Conservation (phyloP, 768 basidiomycete genomes). For the Dioszegia crocea region DNA sequence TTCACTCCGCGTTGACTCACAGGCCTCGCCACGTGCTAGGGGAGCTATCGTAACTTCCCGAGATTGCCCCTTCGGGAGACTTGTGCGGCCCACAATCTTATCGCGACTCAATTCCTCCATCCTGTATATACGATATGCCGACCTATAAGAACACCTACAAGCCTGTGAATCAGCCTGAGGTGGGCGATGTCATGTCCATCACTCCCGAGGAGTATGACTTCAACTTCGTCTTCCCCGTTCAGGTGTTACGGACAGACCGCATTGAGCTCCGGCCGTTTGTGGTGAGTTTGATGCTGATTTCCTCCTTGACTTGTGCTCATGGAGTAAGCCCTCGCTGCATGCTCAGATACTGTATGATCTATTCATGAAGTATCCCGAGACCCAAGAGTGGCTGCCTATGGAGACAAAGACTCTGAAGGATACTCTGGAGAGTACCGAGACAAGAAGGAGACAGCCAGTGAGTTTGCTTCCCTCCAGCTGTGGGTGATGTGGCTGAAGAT, state of each 20-base stretch:
- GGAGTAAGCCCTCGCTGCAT: slow-evolving; percentile 28
- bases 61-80: too few species aligned
- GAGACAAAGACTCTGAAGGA: slow-evolving; percentile 15
- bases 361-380: slow-evolving; percentile 18
- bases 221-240: slow-evolving; percentile 40
- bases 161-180: not conserved
- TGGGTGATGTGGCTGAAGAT: not conserved
- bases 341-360: slow-evolving; percentile 24
- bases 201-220: slow-evolving; percentile 37
- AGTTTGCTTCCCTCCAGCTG: not conserved
- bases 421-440: slow-evolving; percentile 18
- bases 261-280: slow-evolving; percentile 41
- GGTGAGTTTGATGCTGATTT: slow-evolving; percentile 14
- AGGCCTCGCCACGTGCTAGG: too few species aligned
- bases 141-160: slow-evolving; percentile 1
- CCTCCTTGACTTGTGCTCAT: not conserved
- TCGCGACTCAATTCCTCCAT: too few species aligned
- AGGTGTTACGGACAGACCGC: slow-evolving; percentile 29
- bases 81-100: too few species aligned
- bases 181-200: slow-evolving; percentile 9
- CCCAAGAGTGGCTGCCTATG: slow-evolving; percentile 18
- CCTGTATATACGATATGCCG: not conserved
- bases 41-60: too few species aligned
- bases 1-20: too few species aligned
- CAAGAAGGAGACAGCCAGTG: not conserved